Base-by-base conservation (phyloP, 345 rosid genomes). In the Cochlearia excelsa region DNA sequence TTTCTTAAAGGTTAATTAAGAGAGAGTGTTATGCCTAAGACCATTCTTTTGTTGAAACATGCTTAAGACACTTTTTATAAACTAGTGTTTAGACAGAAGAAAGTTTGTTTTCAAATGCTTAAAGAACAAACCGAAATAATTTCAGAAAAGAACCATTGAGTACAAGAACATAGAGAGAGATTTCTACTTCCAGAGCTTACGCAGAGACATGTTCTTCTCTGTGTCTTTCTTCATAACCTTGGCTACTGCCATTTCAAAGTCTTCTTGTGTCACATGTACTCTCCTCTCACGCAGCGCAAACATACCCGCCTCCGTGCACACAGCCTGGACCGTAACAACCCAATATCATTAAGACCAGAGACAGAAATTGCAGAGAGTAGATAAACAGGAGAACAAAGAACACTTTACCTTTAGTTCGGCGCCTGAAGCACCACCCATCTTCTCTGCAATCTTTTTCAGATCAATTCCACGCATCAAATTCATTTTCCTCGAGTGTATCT, bases 151-250 rank as follows among this genome's bases (percentile, higher is more conserved):
- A 46, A 60, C 9, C 34, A 35, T 7, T 31, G 6, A 30, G 35
- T 31, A 31, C 35, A 31, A 2, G 5, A 31, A 31, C 35, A 31
- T 2, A 31, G 5, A 31, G 3, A 37, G 40, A 37, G 6, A 37
- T 37, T 37, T 6, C 40, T 80, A 94, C 82, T 94, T 94, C 99
- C 97, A 94, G 9, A 94, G 83, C 82, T 94, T 94, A 68, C 96
- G 82, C 69, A 94, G 54, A 2, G 99, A 94, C 99, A 94, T 90
- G 78, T 90, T 94, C 82, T 94, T 94, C 82, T 94, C 97, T 0
- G 95, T 90, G 62, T 94, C 99, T 82, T 94, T 94, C 87, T 94
- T 94, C 99, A 94, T 94, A 7, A 94, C 99, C 87, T 94, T 94
- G 0, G 95, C 99, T 33, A 93, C 97, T 0, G 97, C 97, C 97